Base-by-base conservation (phyloP, 1,284 basidiomycete genomes). In the Puccinia hordei region DNA sequence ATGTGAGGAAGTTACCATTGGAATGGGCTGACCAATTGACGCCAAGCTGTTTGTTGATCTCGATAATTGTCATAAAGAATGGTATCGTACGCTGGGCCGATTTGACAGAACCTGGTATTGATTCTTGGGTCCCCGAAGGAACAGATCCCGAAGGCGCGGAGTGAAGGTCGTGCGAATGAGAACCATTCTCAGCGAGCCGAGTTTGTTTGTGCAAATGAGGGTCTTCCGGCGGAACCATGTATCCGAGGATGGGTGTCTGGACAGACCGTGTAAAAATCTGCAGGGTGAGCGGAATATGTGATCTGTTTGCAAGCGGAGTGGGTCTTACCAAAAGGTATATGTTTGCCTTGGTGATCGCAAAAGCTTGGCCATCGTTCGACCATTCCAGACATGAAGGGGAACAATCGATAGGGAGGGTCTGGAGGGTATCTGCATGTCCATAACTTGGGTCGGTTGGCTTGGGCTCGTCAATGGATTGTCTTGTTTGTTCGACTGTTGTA, bases 281-380 rank as follows among this genome's bases (percentile, higher is more conserved):
- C 5, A 49, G 27, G 33, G 27, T 49, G 2, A 22, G 22, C 41
- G 27, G 35, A 3, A n/a, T n/a, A n/a, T n/a, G n/a, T n/a, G n/a
- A n/a, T 44, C 9, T 15, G 19, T 24, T 2, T 46, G 17, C 12
- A 22, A 24, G 12, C 10, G 66, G 44, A 46, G 12, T 46, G 30
- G 6, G n/a, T 30, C 38, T 74, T 59, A 76, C 74, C 57, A 78
- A 22, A 4, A 78, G 38, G 33, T 71, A 69, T 24, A 78, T 53
- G 49, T 68, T 53, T 8, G 65, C 22, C 33, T 53, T 41, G 24
- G 75, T 69, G 33, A 69, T 22, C 6, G 57, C 53, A 17, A 69
- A 51, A 6, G 63, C 63, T 78, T 78, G 75, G n/a, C 75, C 75
- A 55, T 78, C 75, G 44, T 44, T 35, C 6, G 75, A 78, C 63